phyloP scores from a whole-genome alignment of 1,139 yeast genomes.

The Suhomyces coccinellae region DNA sequence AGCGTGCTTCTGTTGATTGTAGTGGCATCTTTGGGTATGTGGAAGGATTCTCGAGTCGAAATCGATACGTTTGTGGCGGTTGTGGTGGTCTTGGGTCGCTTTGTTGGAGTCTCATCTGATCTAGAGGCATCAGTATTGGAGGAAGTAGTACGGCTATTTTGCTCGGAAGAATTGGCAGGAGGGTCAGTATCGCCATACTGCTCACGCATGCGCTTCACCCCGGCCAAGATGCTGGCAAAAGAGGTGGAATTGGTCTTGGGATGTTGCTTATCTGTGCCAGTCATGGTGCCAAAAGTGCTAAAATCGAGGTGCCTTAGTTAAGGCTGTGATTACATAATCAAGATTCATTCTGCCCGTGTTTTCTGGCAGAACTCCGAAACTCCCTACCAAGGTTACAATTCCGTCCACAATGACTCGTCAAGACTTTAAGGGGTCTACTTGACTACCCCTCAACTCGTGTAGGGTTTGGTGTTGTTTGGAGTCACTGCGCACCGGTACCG shows the following conservation, averaged over 20 bases:
- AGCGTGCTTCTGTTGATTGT: neutral
- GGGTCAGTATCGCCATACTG: slow-evolving; percentile 21
- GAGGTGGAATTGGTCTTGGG: slow-evolving; percentile 49
- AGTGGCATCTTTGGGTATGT: neutral
- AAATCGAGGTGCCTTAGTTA: neutral
- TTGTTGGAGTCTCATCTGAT: neutral
- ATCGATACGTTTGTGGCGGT: neutral
- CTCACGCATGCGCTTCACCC: slow-evolving; percentile 54
- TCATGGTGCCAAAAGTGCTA: neutral
- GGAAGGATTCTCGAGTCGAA: neutral
- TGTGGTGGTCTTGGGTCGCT: neutral
- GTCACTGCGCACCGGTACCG: slow-evolving; percentile 6
- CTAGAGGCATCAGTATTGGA: neutral
- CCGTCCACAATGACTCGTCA: too few species aligned
- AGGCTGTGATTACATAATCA: neutral
- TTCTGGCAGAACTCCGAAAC: neutral
- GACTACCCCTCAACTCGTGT: neutral
- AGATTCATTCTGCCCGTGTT: neutral
- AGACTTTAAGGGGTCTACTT: too few species aligned
- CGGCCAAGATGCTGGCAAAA: slow-evolving; percentile 63
- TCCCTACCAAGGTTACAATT: too few species aligned
- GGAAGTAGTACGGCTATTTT: neutral
- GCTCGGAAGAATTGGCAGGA: neutral
- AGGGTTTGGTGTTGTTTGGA: neutral
- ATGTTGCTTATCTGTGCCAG: neutral